phyloP scores from a whole-genome alignment of 345 rosid species.

The Anacardium occidentale region DNA sequence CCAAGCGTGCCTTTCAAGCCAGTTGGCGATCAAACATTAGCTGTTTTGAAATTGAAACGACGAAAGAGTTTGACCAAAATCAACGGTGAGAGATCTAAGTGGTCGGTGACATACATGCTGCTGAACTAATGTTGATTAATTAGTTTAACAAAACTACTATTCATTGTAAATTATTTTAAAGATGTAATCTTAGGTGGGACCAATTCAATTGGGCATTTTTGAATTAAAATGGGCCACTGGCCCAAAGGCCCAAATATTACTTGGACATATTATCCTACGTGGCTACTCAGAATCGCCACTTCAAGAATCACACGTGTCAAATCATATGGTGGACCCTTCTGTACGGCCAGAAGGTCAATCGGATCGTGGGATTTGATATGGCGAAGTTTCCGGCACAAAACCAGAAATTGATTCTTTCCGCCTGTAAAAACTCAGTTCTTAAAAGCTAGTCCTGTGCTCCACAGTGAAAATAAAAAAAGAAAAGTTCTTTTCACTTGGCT shows the following conservation, averaged over 20 bases:
- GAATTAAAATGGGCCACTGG: too few relatives aligned
- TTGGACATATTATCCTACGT: neutral
- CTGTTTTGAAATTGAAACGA: neutral
- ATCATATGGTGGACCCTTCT: neutral
- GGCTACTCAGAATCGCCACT: neutral
- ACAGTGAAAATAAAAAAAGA: neutral
- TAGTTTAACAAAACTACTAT: too few relatives aligned
- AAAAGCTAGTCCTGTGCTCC: neutral
- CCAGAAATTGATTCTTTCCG: neutral
- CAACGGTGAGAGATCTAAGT: neutral
- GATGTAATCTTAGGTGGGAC: too few relatives aligned
- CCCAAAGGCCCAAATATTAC: too few relatives aligned
- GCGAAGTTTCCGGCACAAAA: constrained; percentile 22
- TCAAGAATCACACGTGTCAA: neutral
- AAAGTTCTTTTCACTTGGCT: neutral
- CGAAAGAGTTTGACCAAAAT: constrained; percentile 20
- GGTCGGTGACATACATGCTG: constrained; percentile 16
- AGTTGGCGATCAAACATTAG: neutral
- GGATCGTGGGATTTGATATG: neutral
- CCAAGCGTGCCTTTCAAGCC: accelerated
- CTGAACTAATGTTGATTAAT: too few relatives aligned
- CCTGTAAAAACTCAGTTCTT: neutral
- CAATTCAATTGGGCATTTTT: too few relatives aligned
- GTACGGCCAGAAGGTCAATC: neutral
- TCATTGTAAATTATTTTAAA: too few relatives aligned